A percentile compares a stretch with the other conserved stretches of the same genome.
These are phyloP conservation scores for Populus tremula DNA, from an alignment of 345 rosid species.

Conservation along the genomic window DNA sequence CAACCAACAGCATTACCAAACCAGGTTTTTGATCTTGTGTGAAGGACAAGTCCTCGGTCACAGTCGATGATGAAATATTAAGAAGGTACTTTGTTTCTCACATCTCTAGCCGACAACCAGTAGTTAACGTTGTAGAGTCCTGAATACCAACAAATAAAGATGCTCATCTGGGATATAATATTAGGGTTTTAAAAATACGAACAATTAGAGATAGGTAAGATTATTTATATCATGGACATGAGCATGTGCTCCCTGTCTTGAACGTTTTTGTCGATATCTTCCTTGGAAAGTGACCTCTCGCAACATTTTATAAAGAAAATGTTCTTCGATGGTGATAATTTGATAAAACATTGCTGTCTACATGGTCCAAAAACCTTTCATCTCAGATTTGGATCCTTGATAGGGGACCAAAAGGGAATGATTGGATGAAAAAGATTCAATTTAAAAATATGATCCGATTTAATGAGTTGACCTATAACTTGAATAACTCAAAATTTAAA, in stretches of 20 bases:
- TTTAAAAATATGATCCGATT: not conserved
- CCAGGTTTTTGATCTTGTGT: too few species aligned
- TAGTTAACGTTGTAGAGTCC: too few species aligned
- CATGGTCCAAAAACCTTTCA: too few species aligned
- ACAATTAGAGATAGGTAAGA: not conserved
- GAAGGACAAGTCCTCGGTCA: too few species aligned
- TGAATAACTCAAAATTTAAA: too few species aligned
- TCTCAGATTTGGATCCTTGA: too few species aligned
- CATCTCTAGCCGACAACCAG: not conserved
- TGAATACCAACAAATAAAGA: too few species aligned
- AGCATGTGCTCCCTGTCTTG: not conserved
- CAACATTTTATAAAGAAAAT: not conserved
- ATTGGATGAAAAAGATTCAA: not conserved
- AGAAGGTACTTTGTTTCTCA: not conserved
- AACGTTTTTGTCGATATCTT: not conserved
- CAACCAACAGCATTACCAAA: too few species aligned
- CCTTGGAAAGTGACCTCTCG: not conserved
- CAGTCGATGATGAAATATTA: too few species aligned
- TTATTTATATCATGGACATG: not conserved
- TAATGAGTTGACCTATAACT: too few species aligned
- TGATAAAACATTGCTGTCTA: not conserved
- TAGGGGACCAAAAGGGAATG: not conserved
- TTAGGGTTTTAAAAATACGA: not conserved
- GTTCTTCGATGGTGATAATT: not conserved
- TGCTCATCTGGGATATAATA: not conserved